Conservation (phyloP, 441 rosid species). For the Brassica balearica region DNA sequence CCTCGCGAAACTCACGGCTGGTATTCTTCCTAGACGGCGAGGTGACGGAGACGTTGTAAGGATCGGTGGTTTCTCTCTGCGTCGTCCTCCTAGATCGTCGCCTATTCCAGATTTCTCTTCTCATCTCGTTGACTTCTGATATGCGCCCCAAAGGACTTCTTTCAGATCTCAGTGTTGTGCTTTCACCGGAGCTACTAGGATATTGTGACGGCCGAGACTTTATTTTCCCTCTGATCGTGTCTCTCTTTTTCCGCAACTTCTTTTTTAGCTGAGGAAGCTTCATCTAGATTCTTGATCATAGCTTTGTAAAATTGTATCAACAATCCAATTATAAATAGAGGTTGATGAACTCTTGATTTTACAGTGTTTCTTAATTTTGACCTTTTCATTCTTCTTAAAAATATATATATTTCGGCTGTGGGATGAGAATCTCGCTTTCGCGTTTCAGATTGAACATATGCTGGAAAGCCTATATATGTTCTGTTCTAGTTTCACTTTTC, state of each 20-base stretch:
- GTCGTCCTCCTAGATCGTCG: constrained; percentile 25
- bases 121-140: constrained; percentile 45
- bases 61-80: constrained; percentile 36
- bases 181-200: background rate
- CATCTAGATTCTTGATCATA: constrained; percentile 1
- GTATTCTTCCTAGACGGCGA: constrained; percentile 44
- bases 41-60: constrained; percentile 10
- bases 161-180: constrained; percentile 14
- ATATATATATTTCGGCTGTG: background rate
- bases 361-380: background rate
- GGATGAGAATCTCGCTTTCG: constrained; percentile 2
- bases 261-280: background rate
- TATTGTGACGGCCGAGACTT: constrained; percentile 6
- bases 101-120: constrained; percentile 41
- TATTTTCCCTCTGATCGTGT: constrained; percentile 5
- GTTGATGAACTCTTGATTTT: background rate
- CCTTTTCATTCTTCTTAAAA: background rate
- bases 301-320: constrained; percentile 14
- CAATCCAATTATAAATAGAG: constrained; percentile 8
- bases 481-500: background rate
- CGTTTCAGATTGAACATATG: background rate
- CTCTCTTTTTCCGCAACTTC: background rate
- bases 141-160: background rate
- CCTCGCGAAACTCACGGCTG: constrained; percentile 50
- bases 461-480: background rate